Percentiles rank a stretch among this genome's conserved stretches.
Conservation (phyloP, 208 protist species). For the Leishmania tropica region DNA sequence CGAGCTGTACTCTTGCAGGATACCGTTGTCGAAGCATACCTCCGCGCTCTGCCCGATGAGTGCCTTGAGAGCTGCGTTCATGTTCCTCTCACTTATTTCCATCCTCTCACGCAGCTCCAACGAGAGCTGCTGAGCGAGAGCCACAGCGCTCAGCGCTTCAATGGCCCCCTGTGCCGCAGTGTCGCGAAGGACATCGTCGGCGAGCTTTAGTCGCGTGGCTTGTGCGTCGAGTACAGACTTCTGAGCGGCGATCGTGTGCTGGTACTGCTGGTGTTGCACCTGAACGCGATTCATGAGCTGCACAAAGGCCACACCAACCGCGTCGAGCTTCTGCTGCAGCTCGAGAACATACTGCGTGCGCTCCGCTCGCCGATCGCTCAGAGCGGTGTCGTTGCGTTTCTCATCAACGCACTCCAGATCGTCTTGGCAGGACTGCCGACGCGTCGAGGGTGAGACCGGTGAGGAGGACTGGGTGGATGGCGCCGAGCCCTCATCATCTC, state of each 20-base stretch:
- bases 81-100: constrained; percentile 49
- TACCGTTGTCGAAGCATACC: constrained; percentile 54
- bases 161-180: constrained; percentile 38
- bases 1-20: constrained; percentile 43
- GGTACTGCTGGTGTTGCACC: constrained; percentile 31
- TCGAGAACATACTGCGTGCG: constrained; percentile 13
- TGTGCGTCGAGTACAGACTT: constrained; percentile 51
- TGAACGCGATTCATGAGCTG: constrained; percentile 46
- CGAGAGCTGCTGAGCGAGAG: constrained; percentile 41
- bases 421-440: not conserved
- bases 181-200: constrained; percentile 59
- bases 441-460: not conserved
- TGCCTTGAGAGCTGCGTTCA: constrained; percentile 37
- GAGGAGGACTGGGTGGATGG: not conserved
- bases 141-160: constrained; percentile 44
- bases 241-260: constrained; percentile 43
- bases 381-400: not conserved
- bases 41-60: constrained; percentile 57
- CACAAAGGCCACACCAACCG: constrained; percentile 32
- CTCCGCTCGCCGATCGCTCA: not conserved
- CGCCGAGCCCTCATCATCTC: not conserved
- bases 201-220: constrained; percentile 61
- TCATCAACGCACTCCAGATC: not conserved
- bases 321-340: constrained; percentile 24
- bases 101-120: constrained; percentile 63